Evolutionary conservation across 306 rosid genomes (phyloP), one percentile per base, ranked within the genome.

Genomic region (Astragalus membranaceus): DNA sequence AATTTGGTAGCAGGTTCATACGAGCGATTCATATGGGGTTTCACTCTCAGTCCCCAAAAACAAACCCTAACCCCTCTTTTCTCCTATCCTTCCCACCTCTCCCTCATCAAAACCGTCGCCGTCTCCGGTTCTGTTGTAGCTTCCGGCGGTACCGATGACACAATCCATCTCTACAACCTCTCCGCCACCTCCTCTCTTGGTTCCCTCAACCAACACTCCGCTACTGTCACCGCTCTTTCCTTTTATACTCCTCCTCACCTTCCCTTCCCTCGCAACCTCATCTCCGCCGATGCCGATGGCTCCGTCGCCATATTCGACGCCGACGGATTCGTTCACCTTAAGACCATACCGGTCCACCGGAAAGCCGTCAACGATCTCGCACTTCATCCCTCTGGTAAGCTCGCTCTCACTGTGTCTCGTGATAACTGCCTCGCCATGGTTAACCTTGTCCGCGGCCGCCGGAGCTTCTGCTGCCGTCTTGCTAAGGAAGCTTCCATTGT

Each of bases 21-120:
- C 75, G 98, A 93, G 60, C 78, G 86, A 7, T 93, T 88, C 86
- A 81, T 93, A 0, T 93, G 96, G 98, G 98, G 96, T 6, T 90
- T 90, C 92, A 84, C 79, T 67, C 90, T 94, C 49, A 76, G 68
- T 5, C 82, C 67, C 81, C 50, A 79, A 57, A 14, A 76, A 37
- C 86, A 83, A 63, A 46, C 88, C 78, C 81, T 92, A 73, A 49
- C 56, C 52, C 89, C 96, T 5, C 74, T 88, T 42, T 94, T 94
- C 85, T 85, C 97, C 11, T 94, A 90, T 78, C 94, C 94, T 3
- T 88, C 98, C 41, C 98, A 94, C 75, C 86, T 83, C 67, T 87
- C 97, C 4, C 70, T 84, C 44, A 90, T 94, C 77, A 87, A 81
- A 61, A 23, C 87, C 85, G 81, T 88, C 66, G 97, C 96, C 65